Base-by-base conservation (phyloP, 2,329 filamentous ascomycete species). In the Biscogniauxia sp. region DNA sequence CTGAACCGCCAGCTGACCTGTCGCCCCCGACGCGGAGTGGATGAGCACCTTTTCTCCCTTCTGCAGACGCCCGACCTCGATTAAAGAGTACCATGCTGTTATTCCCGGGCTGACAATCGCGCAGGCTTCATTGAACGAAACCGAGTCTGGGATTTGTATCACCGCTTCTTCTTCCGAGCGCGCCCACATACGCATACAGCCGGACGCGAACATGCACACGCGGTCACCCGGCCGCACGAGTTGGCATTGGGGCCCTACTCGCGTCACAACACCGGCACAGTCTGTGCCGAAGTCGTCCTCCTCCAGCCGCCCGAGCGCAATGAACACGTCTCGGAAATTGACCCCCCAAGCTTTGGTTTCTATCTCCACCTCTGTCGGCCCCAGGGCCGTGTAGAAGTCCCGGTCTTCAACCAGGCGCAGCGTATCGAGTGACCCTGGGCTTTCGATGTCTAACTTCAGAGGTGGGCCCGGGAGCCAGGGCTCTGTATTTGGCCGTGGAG, bases 1-100 rank as follows among this genome's bases (percentile, higher is more conserved):
- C 5, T 65, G 62, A 54, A 72, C 69, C 25, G 70, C 69, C 3
- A 69, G 69, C 61, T 72, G 69, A 1, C 70, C 70, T 15, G 72
- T 68, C 2, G 67, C 69, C 15, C 70, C 69, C 2, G 70, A 67
- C 9, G 66, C 70, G 1, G 68, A 67, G 58, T 72, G 70, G 50
- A 65, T 61, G 0, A 65, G 32, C 4, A 65, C 20, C 23, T 37
- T 59, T 17, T 64, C 62, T 0, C 56, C 51, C 23, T 49, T 13
- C 1, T 25, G 8, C 1, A 61, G 26, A 0, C 41, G 9, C 1
- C 52, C 59, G 0, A 61, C 11, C 11, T 56, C 19, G 0, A 60
- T 19, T 5, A 64, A 20, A 1, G 52, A 49, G 6, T 61, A 26
- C 19, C 41, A 64, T 0, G 59, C 57, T 1, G 59, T 61, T 0